These are phyloP conservation scores for Tuber microsphaerosporum DNA, from an alignment of 495 filamentous ascomycete species.

Conservation along the genomic window DNA sequence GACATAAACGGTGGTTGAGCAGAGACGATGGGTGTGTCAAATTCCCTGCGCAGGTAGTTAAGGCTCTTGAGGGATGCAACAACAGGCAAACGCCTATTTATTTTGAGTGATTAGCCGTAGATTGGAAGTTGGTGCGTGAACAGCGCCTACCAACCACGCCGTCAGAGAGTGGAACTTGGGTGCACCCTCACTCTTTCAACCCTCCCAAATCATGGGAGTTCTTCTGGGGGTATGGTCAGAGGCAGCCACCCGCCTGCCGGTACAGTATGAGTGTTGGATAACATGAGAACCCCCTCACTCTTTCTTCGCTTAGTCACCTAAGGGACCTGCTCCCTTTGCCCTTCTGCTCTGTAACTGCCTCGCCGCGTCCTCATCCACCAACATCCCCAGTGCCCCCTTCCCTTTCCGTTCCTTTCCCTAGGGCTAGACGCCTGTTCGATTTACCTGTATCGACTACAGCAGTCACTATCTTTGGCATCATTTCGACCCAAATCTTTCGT, in stretches of 20 bases:
- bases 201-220: neutral
- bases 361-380: constrained; percentile 1
- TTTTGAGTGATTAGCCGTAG: constrained; percentile 5
- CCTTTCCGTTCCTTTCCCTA: constrained; percentile 6
- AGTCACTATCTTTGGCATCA: constrained; percentile 15
- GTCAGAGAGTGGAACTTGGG: neutral
- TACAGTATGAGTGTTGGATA: neutral
- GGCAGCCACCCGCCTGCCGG: neutral
- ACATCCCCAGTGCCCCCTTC: neutral
- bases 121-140: neutral
- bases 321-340: neutral
- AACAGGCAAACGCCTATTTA: neutral
- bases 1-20: neutral
- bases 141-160: neutral
- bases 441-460: constrained; percentile 5
- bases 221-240: neutral
- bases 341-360: neutral
- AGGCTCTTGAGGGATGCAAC: neutral
- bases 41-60: neutral
- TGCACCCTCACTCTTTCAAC: neutral
- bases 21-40: neutral
- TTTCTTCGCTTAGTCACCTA: neutral
- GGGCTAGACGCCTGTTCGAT: constrained; percentile 4
- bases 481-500: constrained; percentile 6
- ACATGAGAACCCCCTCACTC: neutral